Percentiles rank a stretch among this genome's conserved stretches.
Conservation (phyloP, 805 yeast genomes). For the Hyphopichia homilentoma region DNA sequence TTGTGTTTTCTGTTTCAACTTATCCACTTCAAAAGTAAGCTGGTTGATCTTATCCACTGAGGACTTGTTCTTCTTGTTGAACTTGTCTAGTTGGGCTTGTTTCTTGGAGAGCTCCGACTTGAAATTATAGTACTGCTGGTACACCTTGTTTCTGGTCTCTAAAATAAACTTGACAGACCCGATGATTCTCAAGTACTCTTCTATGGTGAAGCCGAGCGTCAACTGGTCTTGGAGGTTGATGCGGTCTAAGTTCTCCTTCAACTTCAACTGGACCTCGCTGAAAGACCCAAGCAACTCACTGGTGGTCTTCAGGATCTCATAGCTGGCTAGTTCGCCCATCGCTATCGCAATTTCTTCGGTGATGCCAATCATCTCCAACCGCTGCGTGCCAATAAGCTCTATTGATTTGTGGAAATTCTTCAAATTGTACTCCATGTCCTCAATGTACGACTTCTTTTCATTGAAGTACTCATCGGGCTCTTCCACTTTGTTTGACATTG, state of each 20-base stretch:
- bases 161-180: constrained; percentile 72
- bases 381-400: constrained; percentile 69
- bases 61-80: constrained; percentile 39
- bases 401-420: constrained; percentile 65
- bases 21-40: constrained; percentile 57
- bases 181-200: constrained; percentile 78
- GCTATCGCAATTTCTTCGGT: constrained; percentile 61
- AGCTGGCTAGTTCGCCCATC: constrained; percentile 58
- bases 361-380: constrained; percentile 67
- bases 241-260: constrained; percentile 72
- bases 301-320: constrained; percentile 69
- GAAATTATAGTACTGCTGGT: constrained; percentile 38
- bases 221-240: constrained; percentile 80
- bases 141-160: constrained; percentile 64
- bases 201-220: constrained; percentile 81
- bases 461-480: constrained; percentile 80
- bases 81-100: constrained; percentile 41
- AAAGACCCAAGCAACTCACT: constrained; percentile 65
- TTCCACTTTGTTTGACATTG: constrained; percentile 60
- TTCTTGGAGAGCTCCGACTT: constrained; percentile 45
- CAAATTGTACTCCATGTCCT: constrained; percentile 69
- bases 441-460: constrained; percentile 65
- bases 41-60: constrained; percentile 61
- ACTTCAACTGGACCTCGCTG: constrained; percentile 64
- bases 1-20: constrained; percentile 50